Base-by-base conservation (phyloP, 1,284 basidiomycete species). In the Boletus subluridellus region DNA sequence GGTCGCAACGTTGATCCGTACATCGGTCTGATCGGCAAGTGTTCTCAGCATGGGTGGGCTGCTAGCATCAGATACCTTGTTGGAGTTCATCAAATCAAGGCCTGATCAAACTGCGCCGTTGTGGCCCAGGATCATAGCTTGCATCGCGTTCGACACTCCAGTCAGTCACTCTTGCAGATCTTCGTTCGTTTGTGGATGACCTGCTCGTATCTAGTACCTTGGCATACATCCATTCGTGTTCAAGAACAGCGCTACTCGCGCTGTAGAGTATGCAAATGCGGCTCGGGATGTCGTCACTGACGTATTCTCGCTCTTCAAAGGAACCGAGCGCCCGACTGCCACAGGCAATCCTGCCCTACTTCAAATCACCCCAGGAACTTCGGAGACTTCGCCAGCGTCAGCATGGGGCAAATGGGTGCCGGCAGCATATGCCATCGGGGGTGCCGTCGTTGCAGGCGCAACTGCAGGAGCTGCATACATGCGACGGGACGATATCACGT, bases 81-180 rank as follows among this genome's bases (percentile, higher is more conserved):
- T 90, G 30, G 88, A 87, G 63, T 90, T 96, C 60, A 79, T 85
- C 24, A 77, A 79, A 17, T 80, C 86, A 35, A 76, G 86, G 24
- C 82, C 85, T 12, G 87, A 91, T 64, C 74, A 73, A 51, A 65
- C 69, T n/a, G 82, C 84, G 2, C 87, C 88, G 0, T 72, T 94
- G 2, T 95, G 93, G 92, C 93, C 92, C 2, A 84, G 82, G 50
- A 88, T 95, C 49, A 79, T 92, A 39, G 92, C 86, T 7, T 89
- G 88, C 61, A 76, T 93, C 58, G 90, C 95, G 1, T 97, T 90
- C 69, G 95, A 98, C 69, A 96, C 95, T 1, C 95, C 94, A 8
- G 92, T 92, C 74, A 67, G 87, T 71, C 49, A 32, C 14, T 58
- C 17, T 54, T 26, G 46, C 48, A 37, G 14, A 15, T 57, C 50